A percentile compares a stretch with the other conserved stretches of the same genome.
Conservation (phyloP, 2,329 filamentous ascomycete species). For the Xylariaceae sp. region DNA sequence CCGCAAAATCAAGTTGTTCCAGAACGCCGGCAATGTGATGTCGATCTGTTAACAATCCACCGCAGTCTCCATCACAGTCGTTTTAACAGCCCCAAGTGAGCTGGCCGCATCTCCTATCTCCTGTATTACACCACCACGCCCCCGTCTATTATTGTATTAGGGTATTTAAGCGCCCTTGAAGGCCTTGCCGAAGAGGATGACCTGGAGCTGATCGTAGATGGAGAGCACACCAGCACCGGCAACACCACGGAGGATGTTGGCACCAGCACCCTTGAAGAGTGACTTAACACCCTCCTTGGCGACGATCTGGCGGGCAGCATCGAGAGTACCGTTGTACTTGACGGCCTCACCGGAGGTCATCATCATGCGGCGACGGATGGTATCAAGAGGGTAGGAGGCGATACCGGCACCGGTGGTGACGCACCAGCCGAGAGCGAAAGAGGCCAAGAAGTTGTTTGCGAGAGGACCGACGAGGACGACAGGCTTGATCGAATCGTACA, state of each 20-base stretch:
- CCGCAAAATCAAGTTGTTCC: conserved; percentile 47
- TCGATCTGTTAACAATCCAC: conserved; percentile 49
- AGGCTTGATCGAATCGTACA: conserved; percentile 99
- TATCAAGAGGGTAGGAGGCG: conserved; percentile 99
- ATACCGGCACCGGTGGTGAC: conserved; percentile 99
- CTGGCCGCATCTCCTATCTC: conserved; percentile 39
- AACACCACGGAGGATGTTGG: conserved; percentile 99
- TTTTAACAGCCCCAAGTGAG: conserved; percentile 51
- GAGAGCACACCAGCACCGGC: conserved; percentile 99
- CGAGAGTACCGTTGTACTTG: conserved; percentile 98
- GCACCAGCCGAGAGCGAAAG: conserved; percentile 97
- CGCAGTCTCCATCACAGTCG: conserved; percentile 55
- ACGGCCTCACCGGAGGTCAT: conserved; percentile 98
- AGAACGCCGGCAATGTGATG: conserved; percentile 48
- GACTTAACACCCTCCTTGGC: conserved; percentile 98
- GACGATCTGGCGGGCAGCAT: conserved; percentile 95
- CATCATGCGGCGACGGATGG: conserved; percentile 99
- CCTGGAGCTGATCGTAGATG: conserved; percentile 99
- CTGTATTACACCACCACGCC: conserved; percentile 46
- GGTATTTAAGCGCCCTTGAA: conserved; percentile 73
- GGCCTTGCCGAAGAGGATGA: conserved; percentile 99
- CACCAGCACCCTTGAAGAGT: conserved; percentile 99
- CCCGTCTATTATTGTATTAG: conserved; percentile 52
- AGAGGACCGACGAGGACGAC: conserved; percentile 90
- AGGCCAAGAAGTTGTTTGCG: conserved; percentile 99